Evolutionary conservation across 768 basidiomycete species (phyloP).

Genomic region (Lyophyllum shimeji): DNA sequence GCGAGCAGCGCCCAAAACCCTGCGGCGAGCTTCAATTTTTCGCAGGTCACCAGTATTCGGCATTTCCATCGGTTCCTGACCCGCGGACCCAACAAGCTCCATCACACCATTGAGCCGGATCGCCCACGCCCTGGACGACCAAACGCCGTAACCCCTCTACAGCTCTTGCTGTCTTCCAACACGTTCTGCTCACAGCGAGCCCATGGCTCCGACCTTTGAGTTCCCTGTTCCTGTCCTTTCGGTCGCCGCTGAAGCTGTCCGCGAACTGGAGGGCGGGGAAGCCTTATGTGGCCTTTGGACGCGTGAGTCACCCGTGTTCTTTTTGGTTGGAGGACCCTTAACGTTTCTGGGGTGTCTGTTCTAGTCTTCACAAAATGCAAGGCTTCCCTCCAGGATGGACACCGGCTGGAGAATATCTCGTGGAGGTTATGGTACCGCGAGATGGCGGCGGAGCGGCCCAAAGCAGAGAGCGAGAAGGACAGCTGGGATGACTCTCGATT

Average conservation of each 20-base stretch:
- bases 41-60: not conserved
- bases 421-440: constrained; percentile 85
- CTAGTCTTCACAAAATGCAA: constrained; percentile 86
- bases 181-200: not conserved
- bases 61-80: not conserved
- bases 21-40: not conserved
- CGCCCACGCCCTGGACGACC: constrained; percentile 1
- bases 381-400: constrained; percentile 75
- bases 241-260: constrained; percentile 63
- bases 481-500: constrained; percentile 2
- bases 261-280: constrained; percentile 66
- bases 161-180: constrained; percentile 3
- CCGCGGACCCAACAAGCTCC: not conserved
- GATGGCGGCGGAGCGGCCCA: constrained; percentile 36
- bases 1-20: not conserved
- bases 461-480: constrained; percentile 21
- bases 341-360: not conserved
- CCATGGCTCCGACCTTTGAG: constrained; percentile 23
- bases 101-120: constrained; percentile 1
- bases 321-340: not conserved
- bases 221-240: constrained; percentile 69
- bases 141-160: constrained; percentile 15
- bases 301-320: constrained; percentile 39
- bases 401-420: constrained; percentile 80
- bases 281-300: constrained; percentile 69